Base-by-base conservation (phyloP, 208 protist genomes). In the Trypanosoma mega region DNA sequence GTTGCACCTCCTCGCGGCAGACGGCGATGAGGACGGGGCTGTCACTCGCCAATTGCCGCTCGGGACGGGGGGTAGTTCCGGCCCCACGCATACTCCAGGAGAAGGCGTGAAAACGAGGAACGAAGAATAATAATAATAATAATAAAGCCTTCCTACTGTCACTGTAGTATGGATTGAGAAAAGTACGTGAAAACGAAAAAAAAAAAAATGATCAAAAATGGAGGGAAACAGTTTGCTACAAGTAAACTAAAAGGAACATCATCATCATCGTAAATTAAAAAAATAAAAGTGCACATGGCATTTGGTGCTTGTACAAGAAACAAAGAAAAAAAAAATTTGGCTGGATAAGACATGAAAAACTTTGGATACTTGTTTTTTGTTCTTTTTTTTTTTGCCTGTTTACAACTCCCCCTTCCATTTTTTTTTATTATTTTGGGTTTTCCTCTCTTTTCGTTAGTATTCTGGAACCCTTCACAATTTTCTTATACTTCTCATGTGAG, bases 21-120 rank as follows among this genome's bases (percentile, higher is more conserved):
- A 81, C 67, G 30, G 72, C 64, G 39, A 76, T 85, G 39, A 67
- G 36, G 3, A 84, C 72, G 4, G 82, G 75, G 0, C 61, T 63
- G 45, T 75, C 63, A 55, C 68, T 53, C 5, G 55, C 26, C 30
- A 89, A 70, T 39, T 77, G 46, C 24, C 27, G 44, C 46, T 80
- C 75, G 53, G 80, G 76, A 39, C 41, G 56, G 30, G 18, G 33
- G 37, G 26, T 6, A 2, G 49, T 23, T 16, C 7, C 9, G 3
- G 53, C 46, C 29, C 24, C 20, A 27, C 26, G 27, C 64, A 71
- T 71, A 33, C 34, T n/a, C n/a, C n/a, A n/a, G n/a, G n/a, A n/a
- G n/a, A n/a, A n/a, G n/a, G n/a, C n/a, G n/a, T n/a, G n/a, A n/a
- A 31, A 56, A 34, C 5, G n/a, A 11, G 50, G 37, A 34, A 18